Evolutionary conservation across 139 green algal species (phyloP), one percentile per base, ranked within the genome.

Genomic region (Coelastrella sp.): DNA sequence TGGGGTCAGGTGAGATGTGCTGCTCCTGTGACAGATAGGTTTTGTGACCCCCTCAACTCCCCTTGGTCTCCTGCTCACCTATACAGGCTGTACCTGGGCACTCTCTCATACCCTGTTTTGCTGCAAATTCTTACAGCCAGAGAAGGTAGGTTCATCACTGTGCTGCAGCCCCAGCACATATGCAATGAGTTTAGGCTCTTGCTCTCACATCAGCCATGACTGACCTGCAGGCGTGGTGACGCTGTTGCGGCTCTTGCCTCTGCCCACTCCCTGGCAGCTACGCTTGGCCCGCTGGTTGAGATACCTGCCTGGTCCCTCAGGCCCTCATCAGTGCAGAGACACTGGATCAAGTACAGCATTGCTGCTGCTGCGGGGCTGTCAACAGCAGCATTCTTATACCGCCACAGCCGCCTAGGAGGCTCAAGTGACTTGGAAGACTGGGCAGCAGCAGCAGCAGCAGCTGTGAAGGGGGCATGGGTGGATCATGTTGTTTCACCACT

Each of bases 391-490:
- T 99, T 95, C 19, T 12, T 98, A 58, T 93, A 94, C 78, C 91
- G 91, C 68, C 97, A 99, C 93, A 96, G 93, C 88, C 70, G 87
- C 19, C 89, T 99, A 73, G 91, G 89, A 6, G 97, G 97, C 56
- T 97, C 94, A 79, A 84, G 91, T 14, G 96, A 99, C 90, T 88
- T 99, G 75, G 93, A 98, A 20, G 17, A 88, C 12, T 99, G 96
- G 94, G 68, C 59, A 7, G 15, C 58, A 12, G 12, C 74, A 22
- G 87, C 66, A 20, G 83, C 24, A n/a, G 65, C 65, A 49, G 56
- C 0, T n/a, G 82, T 78, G 0, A 85, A 61, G 57, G 61, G 35
- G 8, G 87, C 82, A 25, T 93, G 87, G 65, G 6, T 61, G 68
- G 89, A 87, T 35, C 94, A 99, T 84, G 91, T 99, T 22, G 81